Base-by-base conservation (phyloP, 2,329 filamentous ascomycete species). In the Penicillium sp. region DNA sequence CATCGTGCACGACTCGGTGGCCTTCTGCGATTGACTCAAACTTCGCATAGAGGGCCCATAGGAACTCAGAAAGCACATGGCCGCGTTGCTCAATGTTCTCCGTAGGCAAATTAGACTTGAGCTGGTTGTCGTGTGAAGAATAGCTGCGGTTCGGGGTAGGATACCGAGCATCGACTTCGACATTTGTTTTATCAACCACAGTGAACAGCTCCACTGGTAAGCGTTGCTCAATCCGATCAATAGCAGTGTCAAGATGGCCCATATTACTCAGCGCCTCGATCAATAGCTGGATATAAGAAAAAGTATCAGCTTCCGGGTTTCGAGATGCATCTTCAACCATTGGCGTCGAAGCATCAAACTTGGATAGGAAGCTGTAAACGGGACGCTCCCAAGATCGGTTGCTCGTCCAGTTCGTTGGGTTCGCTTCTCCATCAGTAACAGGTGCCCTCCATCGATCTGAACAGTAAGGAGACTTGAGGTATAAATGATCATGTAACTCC, bases 1-100 rank as follows among this genome's bases (percentile, higher is more conserved):
- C 90, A 73, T 98, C 95, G 73, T 98, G 92, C 56, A 98, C 87
- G 0, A 97, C 88, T 43, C 96, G 88, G 71, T 99, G 95, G 2
- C 93, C 91, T 77, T 99, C 96, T 4, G 92, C 91, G 64, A 99
- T 98, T 8, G 95, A 91, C 74, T 98, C 95, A 62, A 99, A 98
- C 67, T 97, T 97, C 44, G 93, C 93, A 72, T 96, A 99, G 1
- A 99, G 76, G 0, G 91, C 93, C 86, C 90, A 96, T 2, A 99
- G 79, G 46, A 98, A 84, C 69, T 99, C 95, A 63, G 95, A 90
- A 49, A 99, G 88, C 27, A 97, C 90, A 66, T 91, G 90, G 14
- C 89, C 88, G 19, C 90, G 85, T 77, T 93, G 87, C 63, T 90
- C 87, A 19, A 89, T 91, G 64, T 91, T 85, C 31, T 89, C 84